Conservation (phyloP, 768 basidiomycete genomes). For the Kwoniella newhampshirensis region DNA sequence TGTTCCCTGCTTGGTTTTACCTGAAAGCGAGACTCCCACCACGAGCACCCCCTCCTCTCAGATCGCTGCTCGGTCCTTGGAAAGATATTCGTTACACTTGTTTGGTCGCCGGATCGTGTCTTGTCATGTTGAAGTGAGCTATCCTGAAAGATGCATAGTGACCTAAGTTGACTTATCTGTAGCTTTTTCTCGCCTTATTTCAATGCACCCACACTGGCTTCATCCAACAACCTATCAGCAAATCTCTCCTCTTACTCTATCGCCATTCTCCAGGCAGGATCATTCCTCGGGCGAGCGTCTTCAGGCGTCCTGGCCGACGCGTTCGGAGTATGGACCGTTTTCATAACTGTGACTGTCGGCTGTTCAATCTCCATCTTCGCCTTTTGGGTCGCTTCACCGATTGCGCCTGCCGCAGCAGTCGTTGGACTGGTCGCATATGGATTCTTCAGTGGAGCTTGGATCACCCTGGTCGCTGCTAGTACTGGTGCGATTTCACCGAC, state of each 20-base stretch:
- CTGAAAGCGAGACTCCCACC: slow-evolving; percentile 46
- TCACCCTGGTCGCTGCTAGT: slow-evolving; percentile 44
- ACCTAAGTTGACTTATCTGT: too few species aligned
- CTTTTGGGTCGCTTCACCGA: slow-evolving; percentile 38
- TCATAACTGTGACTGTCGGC: slow-evolving; percentile 22
- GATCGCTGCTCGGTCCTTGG: slow-evolving; percentile 34
- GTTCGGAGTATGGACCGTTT: slow-evolving; percentile 43
- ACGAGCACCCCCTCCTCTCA: slow-evolving; percentile 35
- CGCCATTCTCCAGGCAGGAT: slow-evolving; percentile 46
- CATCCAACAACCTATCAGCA: slow-evolving; percentile 28
- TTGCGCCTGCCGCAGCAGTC: slow-evolving; percentile 32
- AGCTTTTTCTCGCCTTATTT: slow-evolving; percentile 50
- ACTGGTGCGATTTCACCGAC: slow-evolving; percentile 42
- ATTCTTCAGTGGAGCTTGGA: slow-evolving; percentile 40
- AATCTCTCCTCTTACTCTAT: slow-evolving; percentile 40
- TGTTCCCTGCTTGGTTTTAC: slow-evolving; percentile 48
- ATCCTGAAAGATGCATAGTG: too few species aligned
- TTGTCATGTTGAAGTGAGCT: slow-evolving; percentile 46
- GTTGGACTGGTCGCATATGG: slow-evolving; percentile 46
- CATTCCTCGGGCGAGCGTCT: slow-evolving; percentile 39
- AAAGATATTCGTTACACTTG: slow-evolving; percentile 39
- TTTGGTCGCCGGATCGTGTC: slow-evolving; percentile 37
- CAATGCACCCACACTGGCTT: slow-evolving; percentile 36
- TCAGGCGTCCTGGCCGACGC: slow-evolving; percentile 43
- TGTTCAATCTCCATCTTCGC: slow-evolving; percentile 35